phyloP scores from a whole-genome alignment of 2,329 filamentous ascomycete species.

The Alternaria brassicicola region DNA sequence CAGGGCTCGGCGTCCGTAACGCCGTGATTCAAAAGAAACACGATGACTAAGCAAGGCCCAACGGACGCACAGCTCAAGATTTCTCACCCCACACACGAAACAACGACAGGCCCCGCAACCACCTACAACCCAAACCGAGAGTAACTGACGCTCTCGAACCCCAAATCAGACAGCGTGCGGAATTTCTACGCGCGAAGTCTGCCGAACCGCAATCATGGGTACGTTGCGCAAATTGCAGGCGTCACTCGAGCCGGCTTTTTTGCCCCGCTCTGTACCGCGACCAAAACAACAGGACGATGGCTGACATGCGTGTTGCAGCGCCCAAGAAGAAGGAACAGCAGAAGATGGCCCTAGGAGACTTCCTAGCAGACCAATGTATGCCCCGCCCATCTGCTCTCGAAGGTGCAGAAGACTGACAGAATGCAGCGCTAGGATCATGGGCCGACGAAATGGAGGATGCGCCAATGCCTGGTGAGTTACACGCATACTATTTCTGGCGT shows the following conservation, averaged over 20 bases:
- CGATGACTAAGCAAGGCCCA: constrained; percentile 27
- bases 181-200: constrained; percentile 46
- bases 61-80: constrained; percentile 35
- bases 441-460: constrained; percentile 97
- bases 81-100: constrained; percentile 26
- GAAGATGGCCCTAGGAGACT: constrained; percentile 98
- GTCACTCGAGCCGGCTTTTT: constrained; percentile 29
- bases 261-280: constrained; percentile 32
- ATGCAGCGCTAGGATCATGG: constrained; percentile 82
- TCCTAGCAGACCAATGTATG: constrained; percentile 90
- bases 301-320: constrained; percentile 65
- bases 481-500: constrained; percentile 20
- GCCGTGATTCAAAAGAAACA: constrained; percentile 13
- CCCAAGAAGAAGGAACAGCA: constrained; percentile 91
- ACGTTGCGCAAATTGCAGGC: constrained; percentile 42
- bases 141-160: constrained; percentile 37
- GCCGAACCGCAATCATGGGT: constrained; percentile 65
- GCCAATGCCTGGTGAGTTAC: constrained; percentile 70
- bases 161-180: constrained; percentile 44
- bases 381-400: constrained; percentile 26
- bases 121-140: constrained; percentile 35
- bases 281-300: constrained; percentile 24
- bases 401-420: constrained; percentile 35
- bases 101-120: constrained; percentile 33
- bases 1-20: constrained; percentile 11